Conservation (phyloP, 1,284 basidiomycete species). For the Testicularia cyperi region DNA sequence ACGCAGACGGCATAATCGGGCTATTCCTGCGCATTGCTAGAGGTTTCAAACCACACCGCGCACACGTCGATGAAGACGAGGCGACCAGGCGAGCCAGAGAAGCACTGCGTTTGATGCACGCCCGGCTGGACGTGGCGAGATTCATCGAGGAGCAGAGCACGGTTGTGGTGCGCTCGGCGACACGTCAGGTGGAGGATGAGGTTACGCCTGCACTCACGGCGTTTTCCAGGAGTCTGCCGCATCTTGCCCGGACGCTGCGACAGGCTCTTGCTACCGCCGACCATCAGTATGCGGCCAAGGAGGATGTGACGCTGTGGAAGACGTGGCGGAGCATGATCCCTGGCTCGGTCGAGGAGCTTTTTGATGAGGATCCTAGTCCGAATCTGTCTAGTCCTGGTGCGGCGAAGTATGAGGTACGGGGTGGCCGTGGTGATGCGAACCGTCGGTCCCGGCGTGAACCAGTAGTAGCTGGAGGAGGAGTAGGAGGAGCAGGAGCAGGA, state of each 20-base stretch:
- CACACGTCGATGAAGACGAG: not conserved
- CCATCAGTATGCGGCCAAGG: slow-evolving; percentile 18
- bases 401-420: no score
- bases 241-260: not conserved
- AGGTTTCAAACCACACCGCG: slow-evolving; percentile 1
- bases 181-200: not conserved
- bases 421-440: no score
- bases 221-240: no score
- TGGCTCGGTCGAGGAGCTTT: no score
- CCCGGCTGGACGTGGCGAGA: not conserved
- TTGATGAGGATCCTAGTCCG: no score
- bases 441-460: no score
- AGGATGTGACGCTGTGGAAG: slow-evolving; percentile 28
- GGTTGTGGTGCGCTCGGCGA: not conserved
- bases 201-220: not conserved
- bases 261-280: slow-evolving; percentile 17
- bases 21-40: slow-evolving; percentile 10
- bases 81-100: slow-evolving; percentile 19
- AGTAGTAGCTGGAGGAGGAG: no score
- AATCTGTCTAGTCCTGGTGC: not conserved
- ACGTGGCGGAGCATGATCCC: slow-evolving; percentile 7
- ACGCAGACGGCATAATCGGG: slow-evolving; percentile 1
- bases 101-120: slow-evolving; percentile 8
- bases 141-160: not conserved
- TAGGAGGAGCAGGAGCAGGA: no score